phyloP scores from a whole-genome alignment of 2,329 filamentous ascomycete species.

The Sordariomycetes sp. region DNA sequence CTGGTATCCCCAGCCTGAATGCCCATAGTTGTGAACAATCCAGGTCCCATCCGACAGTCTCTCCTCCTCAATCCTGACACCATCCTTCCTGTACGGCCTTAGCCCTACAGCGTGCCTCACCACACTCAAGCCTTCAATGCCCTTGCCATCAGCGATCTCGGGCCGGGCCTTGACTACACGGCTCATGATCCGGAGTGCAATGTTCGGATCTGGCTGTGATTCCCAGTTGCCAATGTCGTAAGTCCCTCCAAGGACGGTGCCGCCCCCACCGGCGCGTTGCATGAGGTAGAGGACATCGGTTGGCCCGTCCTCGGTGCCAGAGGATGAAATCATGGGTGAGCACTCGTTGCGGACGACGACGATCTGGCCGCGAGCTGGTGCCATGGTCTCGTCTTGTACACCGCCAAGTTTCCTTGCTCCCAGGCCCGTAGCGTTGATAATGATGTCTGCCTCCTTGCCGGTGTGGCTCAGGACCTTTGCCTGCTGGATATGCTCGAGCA shows the following conservation, averaged over 20 bases:
- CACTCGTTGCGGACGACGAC: conserved; percentile 76
- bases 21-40: conserved; percentile 77
- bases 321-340: conserved; percentile 58
- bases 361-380: conserved; percentile 76
- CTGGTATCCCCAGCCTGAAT: conserved; percentile 70
- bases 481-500: conserved; percentile 63
- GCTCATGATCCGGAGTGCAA: conserved; percentile 79
- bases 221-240: conserved; percentile 78
- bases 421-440: conserved; percentile 87
- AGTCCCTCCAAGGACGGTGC: conserved; percentile 76
- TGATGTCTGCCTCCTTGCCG: conserved; percentile 50
- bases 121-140: conserved; percentile 64
- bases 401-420: conserved; percentile 69
- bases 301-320: conserved; percentile 63
- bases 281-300: conserved; percentile 75
- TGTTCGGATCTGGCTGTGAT: conserved; percentile 64
- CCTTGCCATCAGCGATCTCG: conserved; percentile 52
- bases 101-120: conserved; percentile 77
- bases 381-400: conserved; percentile 64
- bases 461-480: conserved; percentile 44
- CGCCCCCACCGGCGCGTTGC: conserved; percentile 70
- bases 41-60: conserved; percentile 40
- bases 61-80: conserved; percentile 62
- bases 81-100: conserved; percentile 63
- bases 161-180: conserved; percentile 59